These are phyloP conservation scores for Pseudogymnoascus sp. DNA, from an alignment of 2,329 filamentous ascomycete genomes.

Conservation along the genomic window DNA sequence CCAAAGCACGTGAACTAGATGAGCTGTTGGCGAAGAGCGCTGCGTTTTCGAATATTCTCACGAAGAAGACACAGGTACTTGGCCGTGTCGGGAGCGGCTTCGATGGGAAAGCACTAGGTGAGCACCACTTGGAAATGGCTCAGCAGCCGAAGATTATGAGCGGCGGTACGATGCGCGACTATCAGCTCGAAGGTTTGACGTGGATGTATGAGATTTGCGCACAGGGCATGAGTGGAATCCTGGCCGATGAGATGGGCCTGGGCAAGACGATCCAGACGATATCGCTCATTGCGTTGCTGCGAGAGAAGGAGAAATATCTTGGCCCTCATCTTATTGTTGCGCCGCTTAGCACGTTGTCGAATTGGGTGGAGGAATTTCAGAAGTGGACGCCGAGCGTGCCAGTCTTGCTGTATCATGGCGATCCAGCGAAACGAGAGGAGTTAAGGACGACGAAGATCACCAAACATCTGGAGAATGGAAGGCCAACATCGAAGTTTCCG, in stretches of 20 bases:
- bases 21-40: constrained; percentile 50
- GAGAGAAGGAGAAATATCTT: constrained; percentile 72
- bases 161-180: constrained; percentile 84
- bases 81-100: constrained; percentile 53
- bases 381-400: constrained; percentile 86
- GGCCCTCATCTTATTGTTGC: constrained; percentile 88
- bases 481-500: constrained; percentile 61
- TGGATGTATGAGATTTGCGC: constrained; percentile 68
- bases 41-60: constrained; percentile 53
- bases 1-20: constrained; percentile 51
- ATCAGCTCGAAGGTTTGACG: constrained; percentile 87
- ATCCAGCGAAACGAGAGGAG: constrained; percentile 63
- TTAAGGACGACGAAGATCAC: constrained; percentile 67
- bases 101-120: constrained; percentile 50
- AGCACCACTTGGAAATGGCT: constrained; percentile 67
- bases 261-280: constrained; percentile 48
- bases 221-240: constrained; percentile 55
- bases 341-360: constrained; percentile 82
- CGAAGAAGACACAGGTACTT: constrained; percentile 53
- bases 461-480: constrained; percentile 53
- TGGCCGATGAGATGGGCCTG: constrained; percentile 54
- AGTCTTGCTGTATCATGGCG: constrained; percentile 84
- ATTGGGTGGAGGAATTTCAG: constrained; percentile 91
- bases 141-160: constrained; percentile 77
- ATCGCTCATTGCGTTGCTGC: constrained; percentile 59